Base-by-base conservation (phyloP, 2,329 filamentous ascomycete genomes). In the Fusarium sulawesiense region DNA sequence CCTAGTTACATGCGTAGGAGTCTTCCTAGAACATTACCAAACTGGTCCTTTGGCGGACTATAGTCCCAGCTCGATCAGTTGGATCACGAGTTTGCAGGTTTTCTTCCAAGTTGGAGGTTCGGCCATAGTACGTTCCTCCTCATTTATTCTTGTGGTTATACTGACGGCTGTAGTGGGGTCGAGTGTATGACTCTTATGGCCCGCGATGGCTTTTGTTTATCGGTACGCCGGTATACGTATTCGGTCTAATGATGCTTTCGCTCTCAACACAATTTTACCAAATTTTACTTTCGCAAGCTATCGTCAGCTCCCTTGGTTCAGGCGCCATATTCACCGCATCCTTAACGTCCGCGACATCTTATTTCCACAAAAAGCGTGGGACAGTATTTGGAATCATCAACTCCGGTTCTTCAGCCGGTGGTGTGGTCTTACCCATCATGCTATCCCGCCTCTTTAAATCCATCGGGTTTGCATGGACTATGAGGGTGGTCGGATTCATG, bases 11-110 rank as follows among this genome's bases (percentile, higher is more conserved):
- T 59, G 57, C 2, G 42, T 59, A 3, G 57, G 57, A 0, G 57
- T 59, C 0, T 60, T 59, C 7, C n/a, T 60, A 3, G 42, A 60
- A 2, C 10, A 59, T 5, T 60, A 60, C n/a, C 42, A 59, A 3
- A 8, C 7, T 0, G 18, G 18, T 0, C 32, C 42, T 3, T 0
- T 60, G 0, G 8, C 3, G 0, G 4, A 29, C 0, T 27, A 58
- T 5, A 23, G 11, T 2, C 11, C 57, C 1, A 59, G 42, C 3
- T 2, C 25, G 0, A 42, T 59, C 7, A 59, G 54, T 6, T 60
- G 57, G 53, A 42, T 60, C 1, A 59, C 53, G 0, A 60, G 54
- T 6, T 4, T 59, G 4, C 57, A 60, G 2, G 53, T 42, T 0
- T 59, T 60, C 20, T 48, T 60, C 14, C 57, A 59, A 3, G 54